A percentile compares a stretch with the other conserved stretches of the same genome.
phyloP scores from a whole-genome alignment of 2,329 filamentous ascomycete genomes.

The Dothideomycetes sp. region DNA sequence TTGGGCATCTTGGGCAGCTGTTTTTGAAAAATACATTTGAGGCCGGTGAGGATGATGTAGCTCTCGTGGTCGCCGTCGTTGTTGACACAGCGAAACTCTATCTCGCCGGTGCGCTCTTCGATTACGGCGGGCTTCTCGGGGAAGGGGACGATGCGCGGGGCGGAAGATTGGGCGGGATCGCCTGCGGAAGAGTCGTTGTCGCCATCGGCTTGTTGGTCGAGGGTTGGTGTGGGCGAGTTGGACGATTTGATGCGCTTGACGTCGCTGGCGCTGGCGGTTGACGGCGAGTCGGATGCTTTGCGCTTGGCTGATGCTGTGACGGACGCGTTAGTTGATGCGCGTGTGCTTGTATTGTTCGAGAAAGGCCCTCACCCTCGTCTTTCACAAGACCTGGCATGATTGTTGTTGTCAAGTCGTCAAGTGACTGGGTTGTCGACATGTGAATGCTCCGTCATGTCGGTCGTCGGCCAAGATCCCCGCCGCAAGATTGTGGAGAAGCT shows the following conservation, averaged over 20 bases:
- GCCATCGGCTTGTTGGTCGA: conserved; percentile 21
- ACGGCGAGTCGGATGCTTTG: conserved; percentile 61
- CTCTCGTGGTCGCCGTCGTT: conserved; percentile 85
- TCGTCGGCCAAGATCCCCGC: background rate
- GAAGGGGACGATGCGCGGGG: conserved; percentile 55
- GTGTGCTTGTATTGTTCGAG: background rate
- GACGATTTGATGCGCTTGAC: conserved; percentile 55
- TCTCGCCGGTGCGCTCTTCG: conserved; percentile 87
- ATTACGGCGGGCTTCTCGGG: conserved; percentile 90
- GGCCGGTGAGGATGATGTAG: conserved; percentile 84
- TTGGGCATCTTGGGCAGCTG: conserved; percentile 99
- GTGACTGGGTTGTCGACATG: background rate
- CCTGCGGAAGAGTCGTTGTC: conserved; percentile 25
- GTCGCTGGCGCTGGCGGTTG: conserved; percentile 44
- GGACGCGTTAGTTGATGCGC: background rate
- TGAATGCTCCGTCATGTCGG: background rate
- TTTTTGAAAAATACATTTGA: conserved; percentile 98
- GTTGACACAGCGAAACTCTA: conserved; percentile 96
- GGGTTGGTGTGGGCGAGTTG: conserved; percentile 29
- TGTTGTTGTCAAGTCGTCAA: background rate
- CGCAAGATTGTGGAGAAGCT: background rate
- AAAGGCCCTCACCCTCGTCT: conserved; percentile 28
- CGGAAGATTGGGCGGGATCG: conserved; percentile 40
- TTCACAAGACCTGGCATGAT: conserved; percentile 14
- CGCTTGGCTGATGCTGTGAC: conserved; percentile 48